Evolutionary conservation across 164 flowering plant species (phyloP), one percentile per base, ranked within the genome.

Genomic region (Magnolia changhungtana): DNA sequence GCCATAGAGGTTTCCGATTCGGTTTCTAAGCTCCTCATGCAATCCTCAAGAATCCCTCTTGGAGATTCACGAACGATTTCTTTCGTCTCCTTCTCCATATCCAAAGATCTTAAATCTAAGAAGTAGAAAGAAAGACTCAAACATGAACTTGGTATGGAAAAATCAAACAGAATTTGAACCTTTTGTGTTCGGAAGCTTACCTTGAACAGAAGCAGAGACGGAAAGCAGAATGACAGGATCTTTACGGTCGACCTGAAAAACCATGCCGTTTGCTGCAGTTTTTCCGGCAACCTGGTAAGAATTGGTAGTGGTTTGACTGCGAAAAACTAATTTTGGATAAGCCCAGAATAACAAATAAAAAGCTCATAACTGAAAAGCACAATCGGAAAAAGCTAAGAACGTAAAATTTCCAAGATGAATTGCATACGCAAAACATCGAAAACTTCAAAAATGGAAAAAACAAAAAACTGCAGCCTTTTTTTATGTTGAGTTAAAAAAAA

Each of bases 41-140:
- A 89, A 71, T 87, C 92, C 71, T 90, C 92, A 8, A 91, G 83
- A 76, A 91, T 89, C 29, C 86, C 88, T 72, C 80, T 84, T 3
- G 95, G 94, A 21, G 94, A 88, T 66, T 29, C 52, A 6, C 70
- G 61, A 3, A 18, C 10, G 4, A 9, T 23, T 3, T 85, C 82
- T 6, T 8, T 69, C 24, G 75, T 81, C 74, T 80, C 84, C 76
- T 82, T 77, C 80, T 78, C 75, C 74, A 74, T 72, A 11, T 76
- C 80, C 63, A 77, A 77, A 66, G 63, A 58, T 70, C 77, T 75
- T 68, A 79, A 75, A 14, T 79, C 82, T 81, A 63, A 20, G 4
- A 79, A 63, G 61, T 49, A 3, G 65, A 49, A 61, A 24, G 82
- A 50, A 61, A 87, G 80, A 23, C 31, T 16, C 20, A 29, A 16